These are phyloP conservation scores for Carnegiea gigantea DNA, from an alignment of 179 eudicot genomes.

Conservation along the genomic window DNA sequence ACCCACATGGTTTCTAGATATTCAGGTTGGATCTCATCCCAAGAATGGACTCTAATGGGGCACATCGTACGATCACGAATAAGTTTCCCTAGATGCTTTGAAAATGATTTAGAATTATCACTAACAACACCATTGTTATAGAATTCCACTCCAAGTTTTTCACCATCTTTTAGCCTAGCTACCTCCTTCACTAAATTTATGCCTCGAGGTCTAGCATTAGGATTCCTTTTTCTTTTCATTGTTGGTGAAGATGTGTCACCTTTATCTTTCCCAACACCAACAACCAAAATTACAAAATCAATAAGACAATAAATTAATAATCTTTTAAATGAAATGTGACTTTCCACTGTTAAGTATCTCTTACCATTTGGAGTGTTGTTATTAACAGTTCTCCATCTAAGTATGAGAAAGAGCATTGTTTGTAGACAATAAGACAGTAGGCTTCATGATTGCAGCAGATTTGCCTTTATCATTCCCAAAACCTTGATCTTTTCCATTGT, in stretches of 20 bases:
- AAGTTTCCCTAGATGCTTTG: neutral
- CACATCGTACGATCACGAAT: neutral
- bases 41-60: neutral
- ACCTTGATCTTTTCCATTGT: no score
- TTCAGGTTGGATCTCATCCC: no score
- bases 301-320: no score
- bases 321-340: no score
- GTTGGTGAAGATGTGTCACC: neutral
- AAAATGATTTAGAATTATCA: neutral
- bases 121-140: neutral
- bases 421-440: no score
- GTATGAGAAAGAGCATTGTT: no score
- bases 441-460: no score
- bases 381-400: no score
- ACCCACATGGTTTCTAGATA: no score
- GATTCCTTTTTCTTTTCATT: neutral
- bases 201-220: neutral
- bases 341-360: no score
- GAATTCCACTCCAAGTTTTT: neutral
- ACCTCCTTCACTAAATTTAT: neutral
- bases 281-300: neutral
- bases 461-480: no score
- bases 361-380: no score
- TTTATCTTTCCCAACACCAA: neutral
- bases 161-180: neutral